A percentile compares a stretch with the other conserved stretches of the same genome.
Evolutionary conservation across 768 basidiomycete species (phyloP).

Genomic region (Pholiota conissans): DNA sequence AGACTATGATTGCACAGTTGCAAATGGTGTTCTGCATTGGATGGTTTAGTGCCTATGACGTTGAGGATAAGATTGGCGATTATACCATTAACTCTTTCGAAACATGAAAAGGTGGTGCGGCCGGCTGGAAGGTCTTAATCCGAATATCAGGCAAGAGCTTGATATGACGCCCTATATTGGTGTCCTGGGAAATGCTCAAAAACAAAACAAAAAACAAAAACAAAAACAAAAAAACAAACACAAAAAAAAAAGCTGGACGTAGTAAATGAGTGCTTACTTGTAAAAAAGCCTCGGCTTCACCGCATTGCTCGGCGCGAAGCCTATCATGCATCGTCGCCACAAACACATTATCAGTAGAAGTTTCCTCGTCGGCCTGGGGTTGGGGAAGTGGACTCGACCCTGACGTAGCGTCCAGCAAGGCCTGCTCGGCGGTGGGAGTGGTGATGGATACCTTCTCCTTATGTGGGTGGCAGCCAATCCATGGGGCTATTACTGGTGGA

Average conservation of each 20-base stretch:
- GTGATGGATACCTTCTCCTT: too few species aligned
- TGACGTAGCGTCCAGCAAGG: not conserved
- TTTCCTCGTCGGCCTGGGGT: not conserved
- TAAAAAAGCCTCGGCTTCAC: not conserved
- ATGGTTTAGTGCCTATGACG: not conserved
- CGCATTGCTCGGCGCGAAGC: not conserved
- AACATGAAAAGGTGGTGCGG: constrained; percentile 13
- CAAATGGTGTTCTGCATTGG: constrained; percentile 16
- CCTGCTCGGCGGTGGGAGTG: not conserved
- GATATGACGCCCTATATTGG: constrained; percentile 13
- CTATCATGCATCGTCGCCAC: not conserved
- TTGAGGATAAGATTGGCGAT: not conserved
- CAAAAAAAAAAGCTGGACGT: too few species aligned
- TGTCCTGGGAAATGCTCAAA: not conserved
- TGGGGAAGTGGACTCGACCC: not conserved
- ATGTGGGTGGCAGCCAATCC: too few species aligned
- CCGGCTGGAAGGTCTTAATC: constrained; percentile 12
- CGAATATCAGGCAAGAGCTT: constrained; percentile 15
- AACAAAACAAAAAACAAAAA: not conserved
- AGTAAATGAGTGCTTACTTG: too few species aligned
- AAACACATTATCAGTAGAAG: not conserved
- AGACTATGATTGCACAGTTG: constrained; percentile 14
- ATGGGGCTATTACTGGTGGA: too few species aligned
- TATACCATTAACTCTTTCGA: constrained; percentile 13
- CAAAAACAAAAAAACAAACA: not conserved